Evolutionary conservation across 768 basidiomycete species (phyloP), one percentile per base, ranked within the genome.

Genomic region (Rhizopogon rudus): DNA sequence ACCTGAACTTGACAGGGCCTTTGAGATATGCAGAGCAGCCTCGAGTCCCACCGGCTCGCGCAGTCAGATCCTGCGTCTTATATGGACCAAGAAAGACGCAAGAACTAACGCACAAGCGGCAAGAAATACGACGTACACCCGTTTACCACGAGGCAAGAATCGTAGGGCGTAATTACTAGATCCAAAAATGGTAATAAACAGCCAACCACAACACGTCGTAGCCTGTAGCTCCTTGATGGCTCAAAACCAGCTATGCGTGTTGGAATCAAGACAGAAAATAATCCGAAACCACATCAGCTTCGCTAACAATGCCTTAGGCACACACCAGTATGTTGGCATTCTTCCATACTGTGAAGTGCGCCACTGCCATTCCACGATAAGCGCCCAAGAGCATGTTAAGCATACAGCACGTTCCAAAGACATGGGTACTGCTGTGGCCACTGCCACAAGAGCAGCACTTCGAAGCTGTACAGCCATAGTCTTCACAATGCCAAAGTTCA

Each of bases 1-100:
- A 63, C 61, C 48, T 57, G 48, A 51, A 55, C 49, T 35, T 22
- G 46, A 29, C 29, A 57, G 56, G 56, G 44, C 54, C 51, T 48
- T 55, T 55, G 54, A 57, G 33, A 51, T 42, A 16, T 51, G 58
- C 41, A 59, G 64, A 46, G 40, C 25, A 33, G 57, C 56, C 40
- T 46, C 57, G 43, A 20, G 63, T 58, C 53, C 67, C 61, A 65
- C 67, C 59, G 60, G 57, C 60, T 64, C 57, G 61, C 57, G 61
- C 62, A 66, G 61, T 67, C 56, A 62, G 56, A 57, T 56, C 57
- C 56, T 44, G 48, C 46, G 59, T 45, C 61, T 57, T 60, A 51
- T 51, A 57, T 48, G 54, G 48, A 55, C 17, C 58, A 57, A 62
- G 54, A 60, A 29, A 51, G 22, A 28, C 44, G 53, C 43, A 59